Evolutionary conservation across 2,329 filamentous ascomycete genomes (phyloP).

Genomic region (Cladophialophora yegresii): DNA sequence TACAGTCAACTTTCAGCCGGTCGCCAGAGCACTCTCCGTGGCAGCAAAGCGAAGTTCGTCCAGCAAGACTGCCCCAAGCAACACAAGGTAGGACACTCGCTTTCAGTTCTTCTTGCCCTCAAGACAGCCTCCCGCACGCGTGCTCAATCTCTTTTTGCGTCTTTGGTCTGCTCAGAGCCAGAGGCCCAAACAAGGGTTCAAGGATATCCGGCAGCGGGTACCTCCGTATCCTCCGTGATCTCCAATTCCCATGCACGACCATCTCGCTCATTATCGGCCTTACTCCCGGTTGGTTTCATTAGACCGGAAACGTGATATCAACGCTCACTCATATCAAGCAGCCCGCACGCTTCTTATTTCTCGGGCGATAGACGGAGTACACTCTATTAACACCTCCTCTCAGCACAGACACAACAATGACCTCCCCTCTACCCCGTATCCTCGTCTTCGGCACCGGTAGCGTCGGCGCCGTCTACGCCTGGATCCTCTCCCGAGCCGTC

Average conservation of each 20-base stretch:
- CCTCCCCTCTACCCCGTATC: conserved; percentile 34
- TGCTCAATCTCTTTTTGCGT: not conserved
- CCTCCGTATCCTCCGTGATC: not conserved
- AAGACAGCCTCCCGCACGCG: not conserved
- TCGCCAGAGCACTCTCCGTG: not conserved
- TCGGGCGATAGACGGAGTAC: not conserved
- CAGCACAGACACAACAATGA: conserved; percentile 17
- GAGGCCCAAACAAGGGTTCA: not conserved
- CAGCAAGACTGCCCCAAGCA: not conserved
- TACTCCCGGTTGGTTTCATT: not conserved
- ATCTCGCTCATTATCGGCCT: conserved; percentile 5
- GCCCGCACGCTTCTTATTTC: not conserved
- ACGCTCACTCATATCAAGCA: not conserved
- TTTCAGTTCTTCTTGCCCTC: not conserved
- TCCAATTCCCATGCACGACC: not conserved
- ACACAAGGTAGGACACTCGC: not conserved
- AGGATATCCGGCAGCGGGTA: not conserved
- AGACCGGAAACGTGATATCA: not conserved
- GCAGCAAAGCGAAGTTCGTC: not conserved
- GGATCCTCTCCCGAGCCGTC: conserved; percentile 38
- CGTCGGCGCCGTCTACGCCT: conserved; percentile 40
- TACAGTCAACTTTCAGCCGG: not conserved
- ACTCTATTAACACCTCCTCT: not conserved
- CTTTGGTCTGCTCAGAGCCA: not conserved
- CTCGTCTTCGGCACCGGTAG: conserved; percentile 42